These are phyloP conservation scores for Mycena sanguinolenta DNA, from an alignment of 768 basidiomycete genomes.

Conservation along the genomic window DNA sequence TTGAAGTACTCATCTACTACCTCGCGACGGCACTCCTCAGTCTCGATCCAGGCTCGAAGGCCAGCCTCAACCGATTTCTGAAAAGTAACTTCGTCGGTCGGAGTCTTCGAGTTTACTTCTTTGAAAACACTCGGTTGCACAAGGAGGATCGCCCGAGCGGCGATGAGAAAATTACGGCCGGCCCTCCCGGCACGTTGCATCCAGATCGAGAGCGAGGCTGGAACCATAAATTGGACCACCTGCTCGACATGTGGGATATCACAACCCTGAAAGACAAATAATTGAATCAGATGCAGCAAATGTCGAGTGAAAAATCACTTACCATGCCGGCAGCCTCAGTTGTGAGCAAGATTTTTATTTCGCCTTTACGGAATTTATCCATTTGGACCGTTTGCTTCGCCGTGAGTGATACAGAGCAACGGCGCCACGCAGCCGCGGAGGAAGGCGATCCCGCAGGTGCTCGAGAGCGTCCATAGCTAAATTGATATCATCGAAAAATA, in stretches of 20 bases:
- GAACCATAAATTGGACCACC: not conserved
- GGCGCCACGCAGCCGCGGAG: not conserved
- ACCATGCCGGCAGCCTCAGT: too few species aligned
- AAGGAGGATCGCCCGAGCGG: not conserved
- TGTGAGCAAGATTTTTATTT: not conserved
- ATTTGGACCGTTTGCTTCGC: not conserved
- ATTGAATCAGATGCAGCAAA: too few species aligned
- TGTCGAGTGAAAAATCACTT: not conserved
- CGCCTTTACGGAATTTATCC: not conserved
- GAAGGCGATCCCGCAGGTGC: not conserved
- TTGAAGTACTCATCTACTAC: conserved; percentile 43
- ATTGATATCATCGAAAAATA: conserved; percentile 4
- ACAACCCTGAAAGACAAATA: too few species aligned
- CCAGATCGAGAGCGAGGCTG: too few species aligned
- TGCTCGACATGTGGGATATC: not conserved
- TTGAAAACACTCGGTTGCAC: conserved; percentile 1
- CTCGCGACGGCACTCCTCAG: conserved; percentile 39
- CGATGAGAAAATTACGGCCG: not conserved
- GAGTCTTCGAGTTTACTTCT: not conserved
- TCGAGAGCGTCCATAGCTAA: not conserved
- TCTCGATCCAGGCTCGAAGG: conserved; percentile 33
- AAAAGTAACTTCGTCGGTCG: not conserved
- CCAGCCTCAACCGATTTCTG: too few species aligned
- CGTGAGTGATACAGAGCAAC: not conserved
- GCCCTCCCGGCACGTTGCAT: too few species aligned